Evolutionary conservation across 208 protist species (phyloP).

Genomic region (Phytomonas sp.): DNA sequence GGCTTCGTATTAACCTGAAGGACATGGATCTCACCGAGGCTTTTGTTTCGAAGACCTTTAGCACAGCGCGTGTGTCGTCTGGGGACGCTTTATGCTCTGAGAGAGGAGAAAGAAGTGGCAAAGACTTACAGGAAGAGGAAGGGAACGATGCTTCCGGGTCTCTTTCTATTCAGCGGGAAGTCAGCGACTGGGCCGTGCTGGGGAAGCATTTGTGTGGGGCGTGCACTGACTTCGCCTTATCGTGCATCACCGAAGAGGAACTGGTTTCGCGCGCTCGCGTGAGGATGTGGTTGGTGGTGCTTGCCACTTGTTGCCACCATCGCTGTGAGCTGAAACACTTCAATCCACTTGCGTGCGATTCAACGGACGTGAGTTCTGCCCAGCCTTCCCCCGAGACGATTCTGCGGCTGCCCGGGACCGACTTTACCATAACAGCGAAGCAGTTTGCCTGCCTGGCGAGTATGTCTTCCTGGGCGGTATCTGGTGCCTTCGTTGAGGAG

Average conservation of each 20-base stretch:
- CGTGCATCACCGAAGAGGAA: conserved; percentile 32
- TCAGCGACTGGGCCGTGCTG: conserved; percentile 28
- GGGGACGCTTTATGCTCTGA: not conserved
- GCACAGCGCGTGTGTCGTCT: not conserved
- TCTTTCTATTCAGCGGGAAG: not conserved
- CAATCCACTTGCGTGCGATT: conserved; percentile 17
- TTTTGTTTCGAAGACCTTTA: conserved; percentile 10
- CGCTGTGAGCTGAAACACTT: conserved; percentile 60
- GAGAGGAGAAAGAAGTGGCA: not conserved
- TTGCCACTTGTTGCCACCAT: conserved; percentile 80
- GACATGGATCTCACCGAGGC: conserved; percentile 47
- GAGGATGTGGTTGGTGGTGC: conserved; percentile 28
- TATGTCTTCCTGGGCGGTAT: conserved; percentile 79
- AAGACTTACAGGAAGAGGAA: not conserved
- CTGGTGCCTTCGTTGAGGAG: conserved; percentile 34
- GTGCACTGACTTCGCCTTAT: conserved; percentile 74
- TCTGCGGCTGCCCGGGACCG: conserved; percentile 31
- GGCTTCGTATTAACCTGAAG: conserved; percentile 72
- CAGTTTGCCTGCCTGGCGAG: conserved; percentile 57
- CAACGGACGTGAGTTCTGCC: not conserved
- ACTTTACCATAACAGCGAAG: conserved; percentile 17
- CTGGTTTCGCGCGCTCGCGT: conserved; percentile 12
- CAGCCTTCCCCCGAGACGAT: not conserved
- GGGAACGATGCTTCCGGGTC: not conserved
- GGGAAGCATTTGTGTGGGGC: conserved; percentile 77